Base-by-base conservation (phyloP, 2,329 filamentous ascomycete species). In the Fusarium luffae region DNA sequence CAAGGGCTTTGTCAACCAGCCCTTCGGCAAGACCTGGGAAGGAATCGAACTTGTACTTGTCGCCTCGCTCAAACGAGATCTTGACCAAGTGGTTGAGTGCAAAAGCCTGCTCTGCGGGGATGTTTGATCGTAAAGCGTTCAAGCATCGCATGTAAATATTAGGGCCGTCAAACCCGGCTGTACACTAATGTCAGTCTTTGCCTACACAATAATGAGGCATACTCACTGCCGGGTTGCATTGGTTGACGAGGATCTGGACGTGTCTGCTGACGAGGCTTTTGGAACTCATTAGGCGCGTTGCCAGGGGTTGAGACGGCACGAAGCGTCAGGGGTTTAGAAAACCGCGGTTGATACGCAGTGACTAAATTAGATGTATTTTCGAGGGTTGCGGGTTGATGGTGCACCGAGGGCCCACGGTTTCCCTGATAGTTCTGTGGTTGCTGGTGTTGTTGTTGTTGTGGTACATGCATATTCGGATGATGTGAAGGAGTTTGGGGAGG, bases 41-140 rank as follows among this genome's bases (percentile, higher is more conserved):
- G 7, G 93, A 92, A 73, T 97, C 94, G 71, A 98, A 98, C 65
- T 93, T 92, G 81, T 97, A 98, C 79, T 97, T 97, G 78, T 98
- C 96, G 47, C 95, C 95, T 44, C 94, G 89, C 79, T 98, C 94
- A 76, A 91, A 96, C 0, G 94, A 98, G 28, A 98, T 98, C 78
- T 97, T 97, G 63, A 98, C 94, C 6, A 98, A 83, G 75, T 98
- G 95, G 74, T 97, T 93, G 13, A 98, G 84, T 0, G 94, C 95
- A 80, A 97, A 98, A n/a, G 93, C 90, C 74, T 98, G 92, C 77
- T 99, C 95, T 14, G 90, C 87, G 5, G 87, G 87, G 27, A 97
- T 88, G 4, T 89, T 89, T 16, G 93, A 97, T 67, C 92, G 92
- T 27, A 99, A 83, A 7, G 94, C 91, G 72, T 94, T 90, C 40